Evolutionary conservation across 164 flowering plant genomes (phyloP).

Genomic region (Santalum album): DNA sequence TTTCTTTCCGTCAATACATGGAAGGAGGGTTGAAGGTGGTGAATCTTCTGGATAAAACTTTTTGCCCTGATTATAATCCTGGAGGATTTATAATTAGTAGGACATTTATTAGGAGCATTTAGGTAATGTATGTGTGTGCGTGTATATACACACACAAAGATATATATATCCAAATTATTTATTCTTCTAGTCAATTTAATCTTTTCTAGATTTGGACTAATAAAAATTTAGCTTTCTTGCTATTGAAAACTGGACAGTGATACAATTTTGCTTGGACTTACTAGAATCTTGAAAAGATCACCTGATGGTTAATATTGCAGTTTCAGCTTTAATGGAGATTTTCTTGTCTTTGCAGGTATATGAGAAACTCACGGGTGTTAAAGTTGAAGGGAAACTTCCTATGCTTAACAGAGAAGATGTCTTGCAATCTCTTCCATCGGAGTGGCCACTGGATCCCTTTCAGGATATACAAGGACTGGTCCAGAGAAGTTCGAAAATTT

Average conservation of each 20-base stretch:
- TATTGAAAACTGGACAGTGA: no score
- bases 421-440: constrained; percentile 73
- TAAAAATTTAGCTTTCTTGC: neutral
- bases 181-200: no score
- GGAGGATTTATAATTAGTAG: no score
- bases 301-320: neutral
- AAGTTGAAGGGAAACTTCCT: constrained; percentile 76
- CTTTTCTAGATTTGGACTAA: neutral
- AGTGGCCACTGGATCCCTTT: constrained; percentile 77
- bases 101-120: no score
- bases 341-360: constrained; percentile 52
- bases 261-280: neutral
- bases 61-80: no score
- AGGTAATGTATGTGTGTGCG: no score
- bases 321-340: neutral
- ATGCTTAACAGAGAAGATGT: constrained; percentile 51
- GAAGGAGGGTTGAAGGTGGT: no score
- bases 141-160: no score
- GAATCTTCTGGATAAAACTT: no score
- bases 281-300: neutral
- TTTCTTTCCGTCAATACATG: no score
- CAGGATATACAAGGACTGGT: constrained; percentile 47
- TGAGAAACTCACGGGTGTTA: constrained; percentile 82
- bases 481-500: constrained; percentile 41
- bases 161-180: no score